Conservation (phyloP, 345 rosid species). For the Kandelia obovata region DNA sequence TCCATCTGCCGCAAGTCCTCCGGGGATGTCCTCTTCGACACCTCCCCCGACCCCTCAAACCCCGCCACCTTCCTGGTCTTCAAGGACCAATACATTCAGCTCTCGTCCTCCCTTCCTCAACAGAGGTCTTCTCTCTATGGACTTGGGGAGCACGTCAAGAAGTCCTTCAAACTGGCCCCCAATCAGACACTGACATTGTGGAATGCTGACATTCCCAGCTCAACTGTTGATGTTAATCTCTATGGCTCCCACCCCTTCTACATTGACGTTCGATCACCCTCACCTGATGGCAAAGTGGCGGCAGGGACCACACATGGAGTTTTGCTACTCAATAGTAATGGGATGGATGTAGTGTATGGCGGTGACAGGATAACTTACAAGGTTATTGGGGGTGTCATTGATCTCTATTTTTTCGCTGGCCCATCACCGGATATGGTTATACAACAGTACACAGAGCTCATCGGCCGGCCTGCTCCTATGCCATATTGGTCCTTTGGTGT, state of each 20-base stretch:
- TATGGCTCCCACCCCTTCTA: constrained; percentile 82
- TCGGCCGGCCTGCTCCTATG: constrained; percentile 73
- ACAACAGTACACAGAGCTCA: constrained; percentile 62
- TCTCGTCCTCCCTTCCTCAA: constrained; percentile 52
- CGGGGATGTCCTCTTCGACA: constrained; percentile 60
- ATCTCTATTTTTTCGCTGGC: constrained; percentile 56
- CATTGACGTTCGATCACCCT: constrained; percentile 50
- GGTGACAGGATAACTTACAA: constrained; percentile 58
- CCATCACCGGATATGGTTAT: constrained; percentile 51
- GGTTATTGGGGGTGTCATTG: constrained; percentile 62
- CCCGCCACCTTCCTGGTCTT: constrained; percentile 42
- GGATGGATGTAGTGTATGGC: constrained; percentile 57
- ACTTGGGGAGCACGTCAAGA: constrained; percentile 73
- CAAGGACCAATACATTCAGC: constrained; percentile 72
- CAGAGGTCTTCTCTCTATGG: constrained; percentile 56
- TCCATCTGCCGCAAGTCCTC: constrained; percentile 51
- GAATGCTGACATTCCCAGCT: constrained; percentile 48
- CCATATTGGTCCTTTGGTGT: constrained; percentile 82
- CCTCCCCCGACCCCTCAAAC: constrained; percentile 32
- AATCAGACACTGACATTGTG: constrained; percentile 47
- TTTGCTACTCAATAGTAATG: constrained; percentile 60
- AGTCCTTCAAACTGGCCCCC: constrained; percentile 37
- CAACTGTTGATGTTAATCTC: constrained; percentile 42
- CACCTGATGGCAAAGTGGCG: constrained; percentile 19
- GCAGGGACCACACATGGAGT: constrained; percentile 63